Base-by-base conservation (phyloP, 2,329 filamentous ascomycete genomes). In the Ceratocystiopsis minuta region DNA sequence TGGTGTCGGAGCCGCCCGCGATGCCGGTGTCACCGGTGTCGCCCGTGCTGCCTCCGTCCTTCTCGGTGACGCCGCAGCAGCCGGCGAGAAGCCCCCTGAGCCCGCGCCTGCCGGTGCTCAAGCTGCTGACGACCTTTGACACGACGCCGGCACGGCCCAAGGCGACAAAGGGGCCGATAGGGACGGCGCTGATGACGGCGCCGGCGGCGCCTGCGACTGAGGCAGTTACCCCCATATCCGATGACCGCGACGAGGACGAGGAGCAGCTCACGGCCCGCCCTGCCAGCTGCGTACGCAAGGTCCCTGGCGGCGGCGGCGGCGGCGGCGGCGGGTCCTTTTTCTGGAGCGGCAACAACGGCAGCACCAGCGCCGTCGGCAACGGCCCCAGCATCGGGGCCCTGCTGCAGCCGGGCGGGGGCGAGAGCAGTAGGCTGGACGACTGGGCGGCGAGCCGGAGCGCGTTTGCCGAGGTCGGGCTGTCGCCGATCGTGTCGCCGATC, bases 51-150 rank as follows among this genome's bases (percentile, higher is more conserved):
- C 11, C 24, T 6, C 24, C 24, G 24, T 6, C 24, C 11, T 10
- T 28, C 6, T 2, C 24, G 11, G 11, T 9, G 9, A 28, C 24
- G 11, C 24, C 24, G 24, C 24, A 28, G 24, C 24, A 28, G 24
- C 7, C 24, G 24, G 24, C 24, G 2, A 6, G 24, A 6, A 28
- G 24, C 9, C 24, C 24, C 24, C 24, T 28, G 24, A 28, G 24
- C 24, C 24, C 24, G 16, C 28, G 13, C 37, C 40, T 51, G 4
- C 57, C 59, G 7, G 45, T 44, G 1, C 51, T 67, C 4, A 65
- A 61, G 47, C 53, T 68, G 38, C 61, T 66, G 42, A 69, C 66
- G 6, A 60, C 52, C 16, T 67, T 68, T 44, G 51, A 28, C 24
- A 28, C 24, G 24, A 10, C 24, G 24, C 9, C 24, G 24, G 24